Conservation (phyloP, 2,329 filamentous ascomycete genomes). For the Alternaria brassicicola region DNA sequence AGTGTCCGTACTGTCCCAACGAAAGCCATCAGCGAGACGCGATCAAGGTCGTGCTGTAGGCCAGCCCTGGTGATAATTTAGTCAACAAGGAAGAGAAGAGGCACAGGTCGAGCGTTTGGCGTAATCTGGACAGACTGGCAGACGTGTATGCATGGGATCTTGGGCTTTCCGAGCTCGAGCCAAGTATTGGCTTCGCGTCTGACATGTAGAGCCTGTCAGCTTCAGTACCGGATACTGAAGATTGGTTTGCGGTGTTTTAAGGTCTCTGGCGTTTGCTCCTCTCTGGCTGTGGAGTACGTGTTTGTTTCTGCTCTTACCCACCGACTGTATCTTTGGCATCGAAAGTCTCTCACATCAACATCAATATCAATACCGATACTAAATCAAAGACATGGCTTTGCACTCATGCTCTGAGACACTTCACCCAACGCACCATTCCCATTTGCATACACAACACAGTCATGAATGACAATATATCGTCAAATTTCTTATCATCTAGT, state of each 20-base stretch:
- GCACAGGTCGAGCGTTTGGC: neutral
- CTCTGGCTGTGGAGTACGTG: neutral
- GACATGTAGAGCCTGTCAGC: neutral
- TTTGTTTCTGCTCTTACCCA: neutral
- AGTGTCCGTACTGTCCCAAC: conserved; percentile 93
- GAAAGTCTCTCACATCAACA: neutral
- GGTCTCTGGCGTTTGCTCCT: neutral
- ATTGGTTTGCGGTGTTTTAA: neutral
- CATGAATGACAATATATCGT: neutral
- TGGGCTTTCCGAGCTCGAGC: neutral
- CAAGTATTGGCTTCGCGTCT: neutral
- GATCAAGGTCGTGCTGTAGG: conserved; percentile 43
- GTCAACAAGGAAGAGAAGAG: neutral
- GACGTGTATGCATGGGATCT: neutral
- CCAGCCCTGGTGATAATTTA: neutral
- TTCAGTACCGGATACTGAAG: neutral
- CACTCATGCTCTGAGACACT: neutral
- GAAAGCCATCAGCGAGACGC: conserved; percentile 82
- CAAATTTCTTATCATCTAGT: neutral
- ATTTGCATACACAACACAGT: neutral
- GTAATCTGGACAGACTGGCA: neutral
- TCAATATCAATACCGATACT: neutral
- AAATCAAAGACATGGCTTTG: neutral
- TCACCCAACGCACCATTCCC: neutral
- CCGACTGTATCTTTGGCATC: neutral